These are phyloP conservation scores for Vitis hybrid DNA, from an alignment of 177 flowering plant genomes.

Conservation along the genomic window DNA sequence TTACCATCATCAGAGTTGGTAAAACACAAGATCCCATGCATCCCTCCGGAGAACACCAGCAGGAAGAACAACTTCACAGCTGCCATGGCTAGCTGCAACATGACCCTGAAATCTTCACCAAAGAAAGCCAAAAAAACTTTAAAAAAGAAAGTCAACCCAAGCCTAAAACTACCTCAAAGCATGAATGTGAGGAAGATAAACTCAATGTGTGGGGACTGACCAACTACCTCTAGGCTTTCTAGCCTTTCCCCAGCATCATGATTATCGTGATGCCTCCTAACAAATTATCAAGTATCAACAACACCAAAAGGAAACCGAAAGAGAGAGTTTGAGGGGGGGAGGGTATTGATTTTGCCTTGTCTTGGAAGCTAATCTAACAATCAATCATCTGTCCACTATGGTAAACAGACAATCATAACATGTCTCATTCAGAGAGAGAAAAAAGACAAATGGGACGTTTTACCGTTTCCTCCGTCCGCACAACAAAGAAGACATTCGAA, in stretches of 20 bases:
- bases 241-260: not conserved
- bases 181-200: too few species aligned
- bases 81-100: slow-evolving; percentile 6
- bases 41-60: slow-evolving; percentile 4
- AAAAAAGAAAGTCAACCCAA: not conserved
- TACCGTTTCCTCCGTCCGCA: too few species aligned
- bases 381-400: too few species aligned
- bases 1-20: slow-evolving; percentile 43
- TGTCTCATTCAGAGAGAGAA: too few species aligned
- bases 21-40: slow-evolving; percentile 12
- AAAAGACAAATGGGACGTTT: too few species aligned
- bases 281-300: not conserved
- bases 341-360: slow-evolving; percentile 17
- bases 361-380: slow-evolving; percentile 31
- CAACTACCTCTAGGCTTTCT: too few species aligned
- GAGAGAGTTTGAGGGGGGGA: not conserved
- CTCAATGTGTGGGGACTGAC: too few species aligned
- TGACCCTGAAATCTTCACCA: not conserved
- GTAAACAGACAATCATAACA: too few species aligned
- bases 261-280: not conserved
- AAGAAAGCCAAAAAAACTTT: not conserved
- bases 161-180: not conserved
- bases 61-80: slow-evolving; percentile 8
- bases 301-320: not conserved
- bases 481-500: too few species aligned